Evolutionary conservation across 768 basidiomycete genomes (phyloP).

Genomic region (Termitomyces bulborhizus): DNA sequence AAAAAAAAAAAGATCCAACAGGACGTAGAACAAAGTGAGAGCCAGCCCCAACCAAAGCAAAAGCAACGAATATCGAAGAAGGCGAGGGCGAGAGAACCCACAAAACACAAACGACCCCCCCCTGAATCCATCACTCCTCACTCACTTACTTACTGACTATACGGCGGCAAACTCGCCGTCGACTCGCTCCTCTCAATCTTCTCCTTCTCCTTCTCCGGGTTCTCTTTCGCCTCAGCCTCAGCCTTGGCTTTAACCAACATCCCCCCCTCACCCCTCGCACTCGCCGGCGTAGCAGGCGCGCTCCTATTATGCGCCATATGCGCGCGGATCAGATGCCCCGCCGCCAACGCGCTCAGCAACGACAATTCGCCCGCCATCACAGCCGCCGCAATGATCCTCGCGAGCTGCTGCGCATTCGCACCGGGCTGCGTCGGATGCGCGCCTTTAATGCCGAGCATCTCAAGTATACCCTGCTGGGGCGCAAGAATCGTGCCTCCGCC

Average conservation of each 20-base stretch:
- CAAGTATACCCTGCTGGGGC: slow-evolving; percentile 86
- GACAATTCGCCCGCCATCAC: slow-evolving; percentile 98
- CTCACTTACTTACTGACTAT: slow-evolving; percentile 8
- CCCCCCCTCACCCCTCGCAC: not conserved
- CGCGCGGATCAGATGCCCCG: slow-evolving; percentile 90
- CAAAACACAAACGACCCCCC: no score
- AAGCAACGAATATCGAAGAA: no score
- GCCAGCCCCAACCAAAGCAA: no score
- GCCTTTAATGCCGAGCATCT: slow-evolving; percentile 90
- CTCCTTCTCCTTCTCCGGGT: not conserved
- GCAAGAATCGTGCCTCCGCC: slow-evolving; percentile 93
- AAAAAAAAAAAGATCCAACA: no score
- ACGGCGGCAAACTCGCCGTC: slow-evolving; percentile 15
- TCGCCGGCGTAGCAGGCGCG: slow-evolving; percentile 69
- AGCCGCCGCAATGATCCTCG: slow-evolving; percentile 81
- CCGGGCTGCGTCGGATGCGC: slow-evolving; percentile 86
- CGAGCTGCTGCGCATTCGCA: slow-evolving; percentile 83
- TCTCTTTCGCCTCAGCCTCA: no score
- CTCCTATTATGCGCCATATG: slow-evolving; percentile 92
- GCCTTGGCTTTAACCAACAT: not conserved
- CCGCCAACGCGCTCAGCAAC: slow-evolving; percentile 86
- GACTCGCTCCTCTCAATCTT: slow-evolving; percentile 9
- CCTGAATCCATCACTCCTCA: no score
- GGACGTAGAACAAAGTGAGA: no score
- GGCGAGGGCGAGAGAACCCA: no score